phyloP scores from a whole-genome alignment of 2,329 filamentous ascomycete genomes.

The Sporothrix euskadiensis region DNA sequence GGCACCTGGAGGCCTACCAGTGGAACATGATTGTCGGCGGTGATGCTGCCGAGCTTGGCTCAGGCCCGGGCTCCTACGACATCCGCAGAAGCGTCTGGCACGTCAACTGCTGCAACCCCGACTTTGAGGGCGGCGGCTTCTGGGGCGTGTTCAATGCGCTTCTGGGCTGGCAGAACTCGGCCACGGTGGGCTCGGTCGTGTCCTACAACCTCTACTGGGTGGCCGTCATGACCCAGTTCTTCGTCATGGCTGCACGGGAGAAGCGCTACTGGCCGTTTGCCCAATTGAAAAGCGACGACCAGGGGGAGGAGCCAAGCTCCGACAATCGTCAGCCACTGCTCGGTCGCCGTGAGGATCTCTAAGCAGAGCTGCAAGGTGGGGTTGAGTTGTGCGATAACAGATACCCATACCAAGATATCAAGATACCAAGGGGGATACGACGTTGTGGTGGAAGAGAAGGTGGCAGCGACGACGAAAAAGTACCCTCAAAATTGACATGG shows the following conservation, averaged over 20 bases:
- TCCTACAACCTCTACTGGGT: conserved; percentile 90
- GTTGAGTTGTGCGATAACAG: background rate
- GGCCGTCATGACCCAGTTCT: conserved; percentile 28
- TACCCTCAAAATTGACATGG: background rate
- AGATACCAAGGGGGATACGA: background rate
- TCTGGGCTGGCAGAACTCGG: conserved; percentile 84
- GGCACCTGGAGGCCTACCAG: conserved; percentile 69
- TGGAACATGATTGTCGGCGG: conserved; percentile 56
- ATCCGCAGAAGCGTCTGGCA: conserved; percentile 69
- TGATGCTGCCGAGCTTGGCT: conserved; percentile 61
- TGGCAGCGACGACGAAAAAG: background rate
- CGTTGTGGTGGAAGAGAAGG: background rate
- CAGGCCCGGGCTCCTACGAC: conserved; percentile 67
- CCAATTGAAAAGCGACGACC: background rate
- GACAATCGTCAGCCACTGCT: conserved; percentile 27
- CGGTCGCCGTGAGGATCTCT: conserved; percentile 2
- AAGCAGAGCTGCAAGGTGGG: background rate
- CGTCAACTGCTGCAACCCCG: conserved; percentile 75
- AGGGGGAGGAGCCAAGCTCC: background rate
- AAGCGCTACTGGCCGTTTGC: conserved; percentile 24
- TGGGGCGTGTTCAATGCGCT: conserved; percentile 89
- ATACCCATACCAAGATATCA: background rate
- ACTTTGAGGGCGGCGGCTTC: conserved; percentile 66
- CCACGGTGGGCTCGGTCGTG: conserved; percentile 82
- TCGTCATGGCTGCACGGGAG: conserved; percentile 29